These are phyloP conservation scores for Ilex paraguariensis DNA, from an alignment of 305 asterid species.

Conservation along the genomic window DNA sequence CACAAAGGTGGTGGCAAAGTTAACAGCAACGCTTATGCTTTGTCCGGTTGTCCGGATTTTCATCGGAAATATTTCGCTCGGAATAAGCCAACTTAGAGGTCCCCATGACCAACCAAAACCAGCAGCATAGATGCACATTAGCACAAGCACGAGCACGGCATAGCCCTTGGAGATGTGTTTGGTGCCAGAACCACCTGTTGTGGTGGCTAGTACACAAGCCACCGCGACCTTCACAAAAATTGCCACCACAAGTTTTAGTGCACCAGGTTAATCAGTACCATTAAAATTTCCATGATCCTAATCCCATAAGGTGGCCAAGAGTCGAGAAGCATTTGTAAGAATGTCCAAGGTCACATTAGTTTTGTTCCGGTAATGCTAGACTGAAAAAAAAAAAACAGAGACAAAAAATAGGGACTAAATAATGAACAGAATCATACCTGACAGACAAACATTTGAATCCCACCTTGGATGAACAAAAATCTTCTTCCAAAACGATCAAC, in stretches of 20 bases:
- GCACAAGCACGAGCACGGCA: slow-evolving; percentile 6
- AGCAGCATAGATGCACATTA: slow-evolving; percentile 17
- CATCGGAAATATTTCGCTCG: slow-evolving; percentile 20
- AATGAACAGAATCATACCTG: background rate
- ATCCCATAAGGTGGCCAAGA: too few species aligned
- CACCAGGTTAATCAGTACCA: too few species aligned
- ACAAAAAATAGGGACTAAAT: too few species aligned
- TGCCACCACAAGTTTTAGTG: too few species aligned
- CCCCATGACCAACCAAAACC: slow-evolving; percentile 25
- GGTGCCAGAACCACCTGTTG: slow-evolving; percentile 3
- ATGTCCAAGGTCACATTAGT: too few species aligned
- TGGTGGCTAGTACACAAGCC: slow-evolving; percentile 1
- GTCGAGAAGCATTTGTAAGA: too few species aligned
- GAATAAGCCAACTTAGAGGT: slow-evolving; percentile 15
- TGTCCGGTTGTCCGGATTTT: slow-evolving; percentile 19
- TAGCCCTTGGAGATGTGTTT: slow-evolving; percentile 5
- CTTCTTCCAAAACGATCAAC: background rate
- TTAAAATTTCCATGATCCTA: too few species aligned
- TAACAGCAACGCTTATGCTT: slow-evolving; percentile 17
- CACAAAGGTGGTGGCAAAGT: slow-evolving; percentile 10
- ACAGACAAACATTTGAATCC: background rate
- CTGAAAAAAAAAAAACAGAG: too few species aligned
- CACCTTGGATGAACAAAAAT: slow-evolving; percentile 1
- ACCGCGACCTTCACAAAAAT: slow-evolving; percentile 4
- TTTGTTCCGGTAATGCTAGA: too few species aligned